Evolutionary conservation across 2,329 filamentous ascomycete genomes (phyloP), one percentile per base, ranked within the genome.

Genomic region (Aspergillus latus): DNA sequence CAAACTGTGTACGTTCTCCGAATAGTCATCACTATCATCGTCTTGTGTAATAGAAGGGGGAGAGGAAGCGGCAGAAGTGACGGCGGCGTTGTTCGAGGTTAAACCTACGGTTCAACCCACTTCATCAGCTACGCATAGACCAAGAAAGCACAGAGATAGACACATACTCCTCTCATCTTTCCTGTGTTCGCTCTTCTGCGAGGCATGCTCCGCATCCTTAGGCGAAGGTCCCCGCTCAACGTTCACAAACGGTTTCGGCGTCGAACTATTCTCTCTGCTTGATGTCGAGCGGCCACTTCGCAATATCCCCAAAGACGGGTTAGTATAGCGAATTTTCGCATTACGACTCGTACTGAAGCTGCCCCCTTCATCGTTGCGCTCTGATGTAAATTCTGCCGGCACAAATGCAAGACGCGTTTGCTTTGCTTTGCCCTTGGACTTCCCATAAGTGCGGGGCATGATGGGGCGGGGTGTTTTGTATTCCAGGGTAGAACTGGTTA

Each of bases 351-450:
- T 69, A 26, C 68, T 62, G 49, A 68, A 66, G 42, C 69, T 66
- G 40, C 58, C 57, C 11, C 66, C 60, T 3, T 62, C 62, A 1
- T 62, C 60, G 4, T 42, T 16, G 13, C 61, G 59, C 8, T 60
- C 63, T 44, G 61, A 15, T 59, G 68, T 60, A 10, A 70, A 66
- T 32, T 67, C 57, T 11, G 72, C 53, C 21, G 76, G 65, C 9
- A 72, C 68, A 61, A 78, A 78, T n/a, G 73, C 62, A 40, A 79
- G 70, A 47, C 73, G 74, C 49, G 76, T 74, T 64, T 79, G 76
- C 62, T 73, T 73, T 50, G 58, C 59, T 60, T 71, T 72, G 44
- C 61, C 60, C 62, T 73, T 73, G 51, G 58, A 59, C 62, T 71
- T 72, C 36, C 61, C 60, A 44, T 63, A 59, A 51, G 62, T 68